Evolutionary conservation across 495 filamentous ascomycete genomes (phyloP), one percentile per base, ranked within the genome.

Genomic region (Penicillium atrosanguineum): DNA sequence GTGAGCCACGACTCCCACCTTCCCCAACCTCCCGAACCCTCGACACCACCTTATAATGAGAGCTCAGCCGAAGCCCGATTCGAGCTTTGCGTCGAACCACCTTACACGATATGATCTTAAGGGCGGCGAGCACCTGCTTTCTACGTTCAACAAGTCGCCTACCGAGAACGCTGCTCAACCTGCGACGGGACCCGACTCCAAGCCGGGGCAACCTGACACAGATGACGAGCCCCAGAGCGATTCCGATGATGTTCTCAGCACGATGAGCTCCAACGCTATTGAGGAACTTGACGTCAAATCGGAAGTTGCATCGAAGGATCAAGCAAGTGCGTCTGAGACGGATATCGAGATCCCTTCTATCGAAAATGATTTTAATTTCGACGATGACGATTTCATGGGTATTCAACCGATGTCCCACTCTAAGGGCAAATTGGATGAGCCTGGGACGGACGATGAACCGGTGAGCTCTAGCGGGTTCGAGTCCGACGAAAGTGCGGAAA

Each of bases 391-490:
- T 11, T 9, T 21, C 12, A 18, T 36, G 3, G n/a, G 15, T 25
- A 1, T 20, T 16, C 34, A 53, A 16, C 14, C 19, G 2, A 25
- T 12, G 26, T 34, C 31, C 31, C 31, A 34, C 12, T 14, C 31
- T 1, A 34, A 4, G 14, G 31, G 31, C 8, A 34, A 14, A 12
- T 12, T 34, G 12, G 14, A 34, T 4, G 31, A 34, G 31, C 31
- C 57, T 12, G 31, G 31, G 31, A 34, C 31, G 9, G 60, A 70
- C 29, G 68, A 63, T 31, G 59, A 66, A 18, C 71, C 71, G 1
- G n/a, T 64, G 14, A 70, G 66, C 49, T 65, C 62, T 19, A 62
- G 40, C 46, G 67, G 65, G 11, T 65, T 68, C 8, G 69, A 72
- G 28, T 42, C 7, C 2, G 36, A 48, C 7, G 46, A 19, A 28